phyloP scores from a whole-genome alignment of 2,329 filamentous ascomycete genomes.

The Trichoderma atrobrunneum region DNA sequence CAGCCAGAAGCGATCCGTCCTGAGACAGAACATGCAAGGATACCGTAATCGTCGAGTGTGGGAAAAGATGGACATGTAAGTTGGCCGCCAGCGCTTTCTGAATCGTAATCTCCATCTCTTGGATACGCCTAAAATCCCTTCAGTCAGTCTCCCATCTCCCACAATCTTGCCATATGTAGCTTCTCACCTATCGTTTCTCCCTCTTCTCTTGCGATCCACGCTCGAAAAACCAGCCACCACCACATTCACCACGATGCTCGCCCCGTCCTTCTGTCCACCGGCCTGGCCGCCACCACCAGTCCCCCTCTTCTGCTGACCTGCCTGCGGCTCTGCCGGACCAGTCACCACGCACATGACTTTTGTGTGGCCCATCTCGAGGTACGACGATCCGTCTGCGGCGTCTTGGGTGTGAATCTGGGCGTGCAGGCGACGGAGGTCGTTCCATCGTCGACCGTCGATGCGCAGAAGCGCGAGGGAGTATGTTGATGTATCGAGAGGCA shows the following conservation, averaged over 20 bases:
- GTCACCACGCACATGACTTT: conserved; percentile 92
- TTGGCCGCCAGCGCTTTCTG: conserved; percentile 72
- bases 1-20: conserved; percentile 85
- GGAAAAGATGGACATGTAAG: conserved; percentile 84
- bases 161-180: fast-evolving
- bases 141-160: not conserved
- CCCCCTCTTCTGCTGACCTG: conserved; percentile 37
- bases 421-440: conserved; percentile 85
- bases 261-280: conserved; percentile 40
- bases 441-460: conserved; percentile 87
- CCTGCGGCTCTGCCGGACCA: conserved; percentile 69
- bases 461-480: conserved; percentile 83
- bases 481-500: conserved; percentile 93
- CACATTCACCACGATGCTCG: conserved; percentile 74
- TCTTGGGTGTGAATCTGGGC: conserved; percentile 91
- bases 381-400: conserved; percentile 86
- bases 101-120: conserved; percentile 78
- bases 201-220: conserved; percentile 76
- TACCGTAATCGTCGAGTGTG: conserved; percentile 79
- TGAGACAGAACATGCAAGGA: conserved; percentile 84
- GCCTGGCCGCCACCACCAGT: conserved; percentile 33
- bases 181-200: conserved; percentile 72
- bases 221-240: conserved; percentile 84
- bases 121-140: conserved; percentile 59
- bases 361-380: conserved; percentile 96